Evolutionary conservation across 805 yeast species (phyloP).

Genomic region (Candida saitoana): DNA sequence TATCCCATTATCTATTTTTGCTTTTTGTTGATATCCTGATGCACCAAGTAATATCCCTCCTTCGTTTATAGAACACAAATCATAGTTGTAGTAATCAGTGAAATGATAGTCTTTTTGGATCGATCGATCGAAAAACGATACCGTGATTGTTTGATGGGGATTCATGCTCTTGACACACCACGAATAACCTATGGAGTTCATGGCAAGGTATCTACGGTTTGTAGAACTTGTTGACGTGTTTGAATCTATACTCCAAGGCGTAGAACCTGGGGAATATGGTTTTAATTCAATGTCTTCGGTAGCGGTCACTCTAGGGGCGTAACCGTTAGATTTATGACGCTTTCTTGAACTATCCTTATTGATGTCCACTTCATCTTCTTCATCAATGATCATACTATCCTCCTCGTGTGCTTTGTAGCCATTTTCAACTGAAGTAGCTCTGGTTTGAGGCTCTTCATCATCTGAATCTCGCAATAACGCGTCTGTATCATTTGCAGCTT

Average conservation of each 20-base stretch:
- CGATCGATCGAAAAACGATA: slow-evolving; percentile 79
- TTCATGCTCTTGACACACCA: slow-evolving; percentile 56
- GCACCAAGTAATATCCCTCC: slow-evolving; percentile 60
- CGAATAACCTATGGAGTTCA: slow-evolving; percentile 76
- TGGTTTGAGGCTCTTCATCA: slow-evolving; percentile 5
- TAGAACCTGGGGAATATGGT: slow-evolving; percentile 83
- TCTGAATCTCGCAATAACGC: slow-evolving; percentile 9
- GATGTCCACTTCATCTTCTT: slow-evolving; percentile 17
- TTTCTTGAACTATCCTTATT: slow-evolving; percentile 21
- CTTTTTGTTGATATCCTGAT: slow-evolving; percentile 23
- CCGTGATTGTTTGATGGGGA: slow-evolving; percentile 67
- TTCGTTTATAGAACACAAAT: slow-evolving; percentile 68
- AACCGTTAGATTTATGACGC: slow-evolving; percentile 20
- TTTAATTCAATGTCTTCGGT: slow-evolving; percentile 25
- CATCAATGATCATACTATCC: slow-evolving; percentile 35
- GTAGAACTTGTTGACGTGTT: slow-evolving; percentile 16
- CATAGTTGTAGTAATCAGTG: slow-evolving; percentile 67
- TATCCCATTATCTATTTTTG: slow-evolving; percentile 30
- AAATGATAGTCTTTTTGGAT: slow-evolving; percentile 78
- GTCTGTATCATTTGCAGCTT: slow-evolving; percentile 14
- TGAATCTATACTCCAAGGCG: slow-evolving; percentile 56
- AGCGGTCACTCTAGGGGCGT: slow-evolving; percentile 4
- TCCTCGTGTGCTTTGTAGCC: slow-evolving; percentile 21
- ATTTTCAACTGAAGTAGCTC: slow-evolving; percentile 3
- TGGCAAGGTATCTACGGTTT: slow-evolving; percentile 71